These are phyloP conservation scores for Fusarium guadeloupense DNA, from an alignment of 2,329 filamentous ascomycete species.

Conservation along the genomic window DNA sequence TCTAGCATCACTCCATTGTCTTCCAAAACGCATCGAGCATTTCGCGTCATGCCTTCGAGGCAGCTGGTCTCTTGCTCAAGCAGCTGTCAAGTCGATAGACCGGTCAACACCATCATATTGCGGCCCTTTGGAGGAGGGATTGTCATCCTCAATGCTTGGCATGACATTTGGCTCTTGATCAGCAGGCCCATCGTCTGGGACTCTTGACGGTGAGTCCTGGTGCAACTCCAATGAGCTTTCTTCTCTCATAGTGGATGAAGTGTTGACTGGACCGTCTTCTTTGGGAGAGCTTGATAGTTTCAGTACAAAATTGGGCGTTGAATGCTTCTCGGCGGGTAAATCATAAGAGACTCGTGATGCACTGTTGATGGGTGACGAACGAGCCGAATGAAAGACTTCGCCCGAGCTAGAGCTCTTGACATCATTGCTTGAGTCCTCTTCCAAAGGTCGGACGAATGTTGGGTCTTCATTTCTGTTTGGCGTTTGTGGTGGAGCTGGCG, in stretches of 20 bases:
- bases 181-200: background rate
- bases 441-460: constrained; percentile 29
- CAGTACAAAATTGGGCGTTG: constrained; percentile 26
- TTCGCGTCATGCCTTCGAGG: background rate
- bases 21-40: background rate
- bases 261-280: background rate
- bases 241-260: constrained; percentile 19
- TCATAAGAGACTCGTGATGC: constrained; percentile 18
- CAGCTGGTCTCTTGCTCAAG: background rate
- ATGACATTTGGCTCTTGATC: constrained; percentile 8
- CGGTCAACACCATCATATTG: constrained; percentile 49
- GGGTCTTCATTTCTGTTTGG: constrained; percentile 20
- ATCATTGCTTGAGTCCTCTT: constrained; percentile 32
- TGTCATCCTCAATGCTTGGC: constrained; percentile 36
- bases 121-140: constrained; percentile 12
- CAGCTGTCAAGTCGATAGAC: constrained; percentile 30
- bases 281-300: constrained; percentile 24
- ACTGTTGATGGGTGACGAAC: constrained; percentile 30
- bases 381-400: constrained; percentile 36
- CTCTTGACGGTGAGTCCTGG: background rate
- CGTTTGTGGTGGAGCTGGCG: constrained; percentile 8
- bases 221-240: constrained; percentile 14
- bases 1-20: background rate
- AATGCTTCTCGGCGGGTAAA: constrained; percentile 13
- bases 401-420: constrained; percentile 29